These are phyloP conservation scores for Apiotrichum gracile DNA, from an alignment of 1,284 basidiomycete genomes.

Conservation along the genomic window DNA sequence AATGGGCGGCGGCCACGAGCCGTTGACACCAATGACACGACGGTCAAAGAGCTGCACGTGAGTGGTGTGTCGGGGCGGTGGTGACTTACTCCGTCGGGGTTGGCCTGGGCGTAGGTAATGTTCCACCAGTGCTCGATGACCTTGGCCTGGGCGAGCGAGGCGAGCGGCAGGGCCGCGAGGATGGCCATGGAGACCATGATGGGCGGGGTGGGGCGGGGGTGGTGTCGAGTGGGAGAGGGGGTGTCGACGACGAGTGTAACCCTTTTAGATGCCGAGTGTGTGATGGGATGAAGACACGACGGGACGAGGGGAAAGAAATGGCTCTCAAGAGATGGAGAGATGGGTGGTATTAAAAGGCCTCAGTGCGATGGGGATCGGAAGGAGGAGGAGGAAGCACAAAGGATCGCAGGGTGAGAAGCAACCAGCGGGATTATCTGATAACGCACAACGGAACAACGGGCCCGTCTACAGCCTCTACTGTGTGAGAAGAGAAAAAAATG, in stretches of 20 bases:
- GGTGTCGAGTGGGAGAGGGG: neutral
- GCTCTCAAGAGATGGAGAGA: neutral
- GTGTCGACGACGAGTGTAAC: neutral
- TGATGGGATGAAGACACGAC: neutral
- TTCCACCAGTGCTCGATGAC: slow-evolving; percentile 48
- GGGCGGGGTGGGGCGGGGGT: neutral
- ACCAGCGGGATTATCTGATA: slow-evolving; percentile 6
- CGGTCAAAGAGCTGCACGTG: slow-evolving; percentile 49
- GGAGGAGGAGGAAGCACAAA: neutral
- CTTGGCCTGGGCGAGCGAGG: slow-evolving; percentile 29
- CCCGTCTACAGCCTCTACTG: neutral
- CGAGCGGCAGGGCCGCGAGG: slow-evolving; percentile 18
- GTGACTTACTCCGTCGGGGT: slow-evolving; percentile 47
- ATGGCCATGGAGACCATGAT: slow-evolving; percentile 15
- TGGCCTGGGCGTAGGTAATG: slow-evolving; percentile 45
- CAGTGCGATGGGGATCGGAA: neutral
- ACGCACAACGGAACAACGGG: neutral
- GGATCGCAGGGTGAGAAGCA: neutral
- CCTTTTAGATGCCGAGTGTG: neutral
- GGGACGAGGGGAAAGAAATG: neutral
- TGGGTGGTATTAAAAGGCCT: slow-evolving; percentile 2
- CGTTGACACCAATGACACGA: slow-evolving; percentile 77
- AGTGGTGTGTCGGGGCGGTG: neutral
- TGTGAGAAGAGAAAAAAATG: neutral
- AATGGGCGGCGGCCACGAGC: slow-evolving; percentile 83